A percentile compares a stretch with the other conserved stretches of the same genome.
Evolutionary conservation across 2,329 filamentous ascomycete genomes (phyloP).

Genomic region (Curvularia sp.): DNA sequence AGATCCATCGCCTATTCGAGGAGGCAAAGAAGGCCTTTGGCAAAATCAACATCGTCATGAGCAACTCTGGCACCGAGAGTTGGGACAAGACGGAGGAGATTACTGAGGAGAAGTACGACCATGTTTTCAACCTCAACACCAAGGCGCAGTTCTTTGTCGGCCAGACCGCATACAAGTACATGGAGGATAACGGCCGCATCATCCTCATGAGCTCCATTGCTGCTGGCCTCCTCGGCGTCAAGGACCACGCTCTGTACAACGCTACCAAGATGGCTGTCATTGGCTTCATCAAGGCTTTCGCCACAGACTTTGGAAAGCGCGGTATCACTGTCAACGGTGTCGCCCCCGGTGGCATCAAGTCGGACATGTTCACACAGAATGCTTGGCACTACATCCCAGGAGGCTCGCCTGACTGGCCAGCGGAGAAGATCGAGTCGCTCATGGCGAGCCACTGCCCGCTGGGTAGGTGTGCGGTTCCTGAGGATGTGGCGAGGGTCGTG

Average conservation of each 20-base stretch:
- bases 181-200: constrained; percentile 72
- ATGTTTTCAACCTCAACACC: constrained; percentile 72
- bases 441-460: constrained; percentile 60
- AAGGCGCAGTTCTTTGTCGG: constrained; percentile 79
- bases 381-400: constrained; percentile 61
- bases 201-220: constrained; percentile 79
- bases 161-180: constrained; percentile 74
- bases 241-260: constrained; percentile 75
- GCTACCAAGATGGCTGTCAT: constrained; percentile 76
- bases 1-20: constrained; percentile 66
- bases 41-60: constrained; percentile 58
- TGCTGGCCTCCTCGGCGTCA: constrained; percentile 69
- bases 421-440: constrained; percentile 58
- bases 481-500: constrained; percentile 54
- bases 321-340: constrained; percentile 76
- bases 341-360: constrained; percentile 75
- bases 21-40: constrained; percentile 54
- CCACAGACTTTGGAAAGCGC: constrained; percentile 72
- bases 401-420: constrained; percentile 57
- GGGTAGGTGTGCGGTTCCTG: constrained; percentile 57
- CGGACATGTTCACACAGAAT: constrained; percentile 77
- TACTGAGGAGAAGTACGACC: constrained; percentile 73
- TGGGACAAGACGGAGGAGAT: constrained; percentile 74
- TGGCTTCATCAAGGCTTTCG: constrained; percentile 74
- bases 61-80: constrained; percentile 66